Evolutionary conservation across 106 monocot species (phyloP).

Genomic region (Dendrobium officinale): DNA sequence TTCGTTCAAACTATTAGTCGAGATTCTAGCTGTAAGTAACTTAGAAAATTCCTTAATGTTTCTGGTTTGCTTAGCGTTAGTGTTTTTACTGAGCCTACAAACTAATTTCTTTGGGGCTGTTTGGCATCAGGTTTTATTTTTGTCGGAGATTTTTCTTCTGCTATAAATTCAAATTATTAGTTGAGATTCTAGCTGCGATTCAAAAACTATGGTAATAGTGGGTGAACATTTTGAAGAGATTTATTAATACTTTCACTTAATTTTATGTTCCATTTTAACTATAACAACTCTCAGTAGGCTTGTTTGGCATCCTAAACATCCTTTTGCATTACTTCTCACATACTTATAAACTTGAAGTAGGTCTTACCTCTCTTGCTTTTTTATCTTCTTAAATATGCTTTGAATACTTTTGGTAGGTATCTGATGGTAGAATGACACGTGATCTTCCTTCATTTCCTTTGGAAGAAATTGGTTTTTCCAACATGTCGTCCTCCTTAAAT

Average conservation of each 20-base stretch:
- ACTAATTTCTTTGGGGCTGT: too few relatives aligned
- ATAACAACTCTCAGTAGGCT: neutral
- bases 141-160: neutral
- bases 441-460: conserved; percentile 16
- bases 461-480: conserved; percentile 48
- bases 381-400: neutral
- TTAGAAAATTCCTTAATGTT: too few relatives aligned
- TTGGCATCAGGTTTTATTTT: too few relatives aligned
- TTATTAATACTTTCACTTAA: neutral
- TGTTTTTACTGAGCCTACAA: too few relatives aligned
- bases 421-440: conserved; percentile 24
- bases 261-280: neutral
- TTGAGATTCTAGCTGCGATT: neutral
- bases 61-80: too few relatives aligned
- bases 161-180: neutral
- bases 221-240: neutral
- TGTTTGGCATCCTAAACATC: neutral
- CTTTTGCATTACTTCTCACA: neutral
- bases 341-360: neutral
- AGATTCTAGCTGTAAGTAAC: too few relatives aligned
- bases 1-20: too few relatives aligned
- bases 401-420: conserved; percentile 25
- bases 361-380: neutral
- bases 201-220: neutral
- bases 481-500: conserved; percentile 21